A percentile compares a stretch with the other conserved stretches of the same genome.
Evolutionary conservation across 2,329 filamentous ascomycete genomes (phyloP).

Genomic region (Leptographium wingfieldii): DNA sequence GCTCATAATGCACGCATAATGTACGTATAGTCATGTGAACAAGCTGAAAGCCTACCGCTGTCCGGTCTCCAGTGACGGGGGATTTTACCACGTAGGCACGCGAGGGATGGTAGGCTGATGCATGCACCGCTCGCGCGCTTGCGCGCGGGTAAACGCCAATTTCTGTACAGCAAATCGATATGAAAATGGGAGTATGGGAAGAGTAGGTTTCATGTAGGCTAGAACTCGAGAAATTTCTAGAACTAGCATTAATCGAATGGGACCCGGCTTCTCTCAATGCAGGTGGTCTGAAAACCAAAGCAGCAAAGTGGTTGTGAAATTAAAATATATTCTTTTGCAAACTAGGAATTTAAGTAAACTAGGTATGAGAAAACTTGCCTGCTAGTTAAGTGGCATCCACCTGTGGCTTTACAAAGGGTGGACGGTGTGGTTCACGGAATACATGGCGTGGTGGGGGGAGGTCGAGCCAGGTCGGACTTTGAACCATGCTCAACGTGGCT

Average conservation of each 20-base stretch:
- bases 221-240: not conserved
- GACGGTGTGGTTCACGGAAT: not conserved
- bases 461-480: conserved; percentile 16
- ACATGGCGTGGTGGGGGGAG: conserved; percentile 4
- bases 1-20: not conserved
- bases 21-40: not conserved
- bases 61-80: not conserved
- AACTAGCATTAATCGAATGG: not conserved
- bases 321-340: not conserved
- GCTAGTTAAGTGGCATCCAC: not conserved
- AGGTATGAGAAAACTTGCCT: not conserved
- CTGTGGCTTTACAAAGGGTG: not conserved
- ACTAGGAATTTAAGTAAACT: not conserved
- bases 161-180: not conserved
- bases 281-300: not conserved
- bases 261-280: not conserved
- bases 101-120: conserved; percentile 1
- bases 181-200: not conserved
- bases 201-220: not conserved
- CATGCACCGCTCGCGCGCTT: conserved; percentile 1
- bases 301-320: not conserved
- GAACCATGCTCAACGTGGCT: conserved; percentile 24
- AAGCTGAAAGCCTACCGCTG: not conserved
- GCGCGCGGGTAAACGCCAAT: not conserved
- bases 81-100: not conserved